Base-by-base conservation (phyloP, 2,329 filamentous ascomycete genomes). In the Coleophoma eucalyptorum region DNA sequence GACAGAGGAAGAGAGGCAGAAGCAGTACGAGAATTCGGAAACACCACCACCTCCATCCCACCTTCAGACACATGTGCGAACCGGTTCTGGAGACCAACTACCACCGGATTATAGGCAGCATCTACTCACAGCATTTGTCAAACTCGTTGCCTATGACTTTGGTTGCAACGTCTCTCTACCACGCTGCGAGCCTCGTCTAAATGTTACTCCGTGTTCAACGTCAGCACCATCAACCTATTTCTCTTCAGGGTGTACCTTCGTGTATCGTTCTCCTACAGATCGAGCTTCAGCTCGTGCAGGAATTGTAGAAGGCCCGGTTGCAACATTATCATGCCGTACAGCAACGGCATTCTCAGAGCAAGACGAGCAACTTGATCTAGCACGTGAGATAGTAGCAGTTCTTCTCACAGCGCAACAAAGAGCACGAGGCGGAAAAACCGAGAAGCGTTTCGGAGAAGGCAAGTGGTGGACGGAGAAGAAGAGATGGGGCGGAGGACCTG, bases 111-210 rank as follows among this genome's bases (percentile, higher is more conserved):
- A 74, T 58, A 78, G 83, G 31, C 76, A 81, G 49, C 74, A 73
- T 49, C 69, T 85, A n/a, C 57, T 83, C 12, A 73, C 76, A 3
- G 75, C 81, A 34, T 85, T 86, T 50, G 65, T 86, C 50, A 86
- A 86, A 63, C 74, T 86, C 4, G 75, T 86, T 15, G 76, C 81
- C 16, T 86, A 86, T 59, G 81, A 86, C 55, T 86, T 85, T 64
- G 79, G 81, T 46, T 86, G 83, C 65, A 85, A 78, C 57, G 77
- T 84, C 45, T 71, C 73, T 2, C 71, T 76, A 21, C 70, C 82
- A 15, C 76, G 81, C 38, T 70, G 73, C 20, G 83, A 86, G 58
- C 83, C 83, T 10, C 75, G 83, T 3, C 69, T 86, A 18, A 75
- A 83, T 43, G 65, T 86, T 16, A 58, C 56, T 3, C 58, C 62